phyloP scores from a whole-genome alignment of 2,329 filamentous ascomycete genomes.

The Alternaria triticina region DNA sequence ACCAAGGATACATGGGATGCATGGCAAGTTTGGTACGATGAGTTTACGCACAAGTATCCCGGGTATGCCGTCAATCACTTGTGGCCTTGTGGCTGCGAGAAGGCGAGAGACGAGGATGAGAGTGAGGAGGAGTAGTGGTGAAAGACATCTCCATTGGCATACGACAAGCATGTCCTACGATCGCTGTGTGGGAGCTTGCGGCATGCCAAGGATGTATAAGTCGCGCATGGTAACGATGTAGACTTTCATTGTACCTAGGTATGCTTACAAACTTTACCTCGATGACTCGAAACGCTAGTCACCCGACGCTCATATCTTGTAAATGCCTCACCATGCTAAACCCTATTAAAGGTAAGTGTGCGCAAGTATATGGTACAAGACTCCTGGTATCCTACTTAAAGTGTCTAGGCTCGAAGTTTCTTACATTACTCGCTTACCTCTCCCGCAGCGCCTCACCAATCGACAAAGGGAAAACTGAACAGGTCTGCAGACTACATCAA shows the following conservation, averaged over 20 bases:
- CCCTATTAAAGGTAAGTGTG: too few species aligned
- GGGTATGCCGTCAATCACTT: conserved; percentile 16
- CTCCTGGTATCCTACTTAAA: background rate
- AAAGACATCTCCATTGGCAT: background rate
- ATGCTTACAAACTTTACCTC: background rate
- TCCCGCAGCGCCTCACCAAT: background rate
- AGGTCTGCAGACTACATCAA: background rate
- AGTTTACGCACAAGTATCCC: conserved; percentile 26
- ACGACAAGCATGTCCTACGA: background rate
- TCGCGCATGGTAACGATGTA: background rate
- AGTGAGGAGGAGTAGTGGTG: conserved; percentile 22
- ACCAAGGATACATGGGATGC: background rate
- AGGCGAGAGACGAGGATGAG: conserved; percentile 10
- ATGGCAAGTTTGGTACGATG: conserved; percentile 17
- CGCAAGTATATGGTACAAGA: background rate
- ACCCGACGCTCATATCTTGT: too few species aligned
- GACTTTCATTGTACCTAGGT: too few species aligned
- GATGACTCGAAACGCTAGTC: background rate
- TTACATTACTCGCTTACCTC: background rate
- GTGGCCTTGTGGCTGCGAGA: conserved; percentile 38
- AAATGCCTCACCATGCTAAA: too few species aligned
- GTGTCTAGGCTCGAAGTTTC: background rate
- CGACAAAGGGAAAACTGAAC: background rate
- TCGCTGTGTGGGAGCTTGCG: background rate
- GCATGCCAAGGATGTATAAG: background rate